A percentile compares a stretch with the other conserved stretches of the same genome.
These are phyloP conservation scores for Spirogloea muscicola DNA, from an alignment of 139 green algal species.

Conservation along the genomic window DNA sequence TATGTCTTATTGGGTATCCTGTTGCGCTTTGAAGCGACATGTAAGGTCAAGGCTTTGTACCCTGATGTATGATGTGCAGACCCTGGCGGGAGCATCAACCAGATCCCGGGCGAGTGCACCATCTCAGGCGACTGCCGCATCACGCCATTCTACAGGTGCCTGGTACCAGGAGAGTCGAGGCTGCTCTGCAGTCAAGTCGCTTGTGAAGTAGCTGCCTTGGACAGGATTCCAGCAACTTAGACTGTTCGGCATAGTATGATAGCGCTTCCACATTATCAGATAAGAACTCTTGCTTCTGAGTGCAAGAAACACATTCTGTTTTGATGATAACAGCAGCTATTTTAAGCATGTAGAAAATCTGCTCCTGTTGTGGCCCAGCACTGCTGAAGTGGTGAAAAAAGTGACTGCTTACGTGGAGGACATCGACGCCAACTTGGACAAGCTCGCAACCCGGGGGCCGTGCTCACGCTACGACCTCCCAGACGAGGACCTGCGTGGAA, in stretches of 20 bases:
- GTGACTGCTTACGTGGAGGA: conserved; percentile 60
- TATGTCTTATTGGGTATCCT: neutral
- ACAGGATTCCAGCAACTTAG: no score
- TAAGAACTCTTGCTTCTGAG: no score
- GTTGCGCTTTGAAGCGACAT: neutral
- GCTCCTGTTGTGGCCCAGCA: no score
- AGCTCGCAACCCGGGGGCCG: conserved; percentile 54
- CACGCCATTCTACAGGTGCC: conserved; percentile 39
- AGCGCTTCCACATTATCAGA: no score
- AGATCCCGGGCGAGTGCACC: conserved; percentile 66
- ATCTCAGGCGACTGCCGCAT: conserved; percentile 59
- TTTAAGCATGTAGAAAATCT: no score
- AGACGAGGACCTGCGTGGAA: conserved; percentile 35
- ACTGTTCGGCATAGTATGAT: no score
- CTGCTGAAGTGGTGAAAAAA: conserved; percentile 56
- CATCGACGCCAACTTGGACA: conserved; percentile 57
- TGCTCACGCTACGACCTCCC: conserved; percentile 57
- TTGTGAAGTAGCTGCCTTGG: no score
- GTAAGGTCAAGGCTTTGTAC: neutral
- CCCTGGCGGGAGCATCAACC: conserved; percentile 64
- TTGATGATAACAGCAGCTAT: no score
- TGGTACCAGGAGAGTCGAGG: no score
- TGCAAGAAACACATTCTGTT: no score
- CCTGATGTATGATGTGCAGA: conserved; percentile 20
- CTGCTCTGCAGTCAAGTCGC: no score